Base-by-base conservation (phyloP, 208 protist genomes). In the Trypanosoma congolense region DNA sequence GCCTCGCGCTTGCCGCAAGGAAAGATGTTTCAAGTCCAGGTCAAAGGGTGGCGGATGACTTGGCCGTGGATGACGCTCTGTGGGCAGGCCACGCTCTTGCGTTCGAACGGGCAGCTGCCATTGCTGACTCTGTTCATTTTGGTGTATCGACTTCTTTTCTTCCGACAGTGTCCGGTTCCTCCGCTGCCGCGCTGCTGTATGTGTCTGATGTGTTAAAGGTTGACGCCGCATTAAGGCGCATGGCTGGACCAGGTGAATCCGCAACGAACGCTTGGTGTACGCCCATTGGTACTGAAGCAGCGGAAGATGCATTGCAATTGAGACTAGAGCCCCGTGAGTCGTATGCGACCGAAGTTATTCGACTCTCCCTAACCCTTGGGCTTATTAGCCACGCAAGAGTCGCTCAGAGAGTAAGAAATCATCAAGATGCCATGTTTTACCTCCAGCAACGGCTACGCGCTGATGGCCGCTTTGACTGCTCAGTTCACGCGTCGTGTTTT, bases 381-480 rank as follows among this genome's bases (percentile, higher is more conserved):
- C 50, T 43, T 16, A 35, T 44, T 9, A 31, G 53, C 28, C 10
- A n/a, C 9, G 6, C 18, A 0, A 4, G 16, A 1, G 19, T 66
- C 9, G 1, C 18, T 21, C 12, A 22, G 1, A 5, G 12, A 0
- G 63, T 77, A 12, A 30, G 48, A 18, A 8, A 8, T 2, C 70
- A 77, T 4, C 70, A 77, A 30, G 46, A 25, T 19, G 41, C 43
- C 16, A 28, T 71, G 51, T 38, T 22, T 19, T 51, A 57, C 5
- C 45, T 90, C 18, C 58, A 73, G 54, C 60, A 68, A 12, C 53
- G 46, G 19, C 2, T 91, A 19, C 68, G 56, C 41, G 66, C 72
- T 14, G 83, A 91, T 54, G 83, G 83, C 30, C 75, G 73, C 25
- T 91, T 87, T 53, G 83, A 91, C 50, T 70, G 69, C 35, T 52